Evolutionary conservation across 1,284 basidiomycete species (phyloP), one percentile per base, ranked within the genome.

Genomic region (Ganoderma leucocontextum): DNA sequence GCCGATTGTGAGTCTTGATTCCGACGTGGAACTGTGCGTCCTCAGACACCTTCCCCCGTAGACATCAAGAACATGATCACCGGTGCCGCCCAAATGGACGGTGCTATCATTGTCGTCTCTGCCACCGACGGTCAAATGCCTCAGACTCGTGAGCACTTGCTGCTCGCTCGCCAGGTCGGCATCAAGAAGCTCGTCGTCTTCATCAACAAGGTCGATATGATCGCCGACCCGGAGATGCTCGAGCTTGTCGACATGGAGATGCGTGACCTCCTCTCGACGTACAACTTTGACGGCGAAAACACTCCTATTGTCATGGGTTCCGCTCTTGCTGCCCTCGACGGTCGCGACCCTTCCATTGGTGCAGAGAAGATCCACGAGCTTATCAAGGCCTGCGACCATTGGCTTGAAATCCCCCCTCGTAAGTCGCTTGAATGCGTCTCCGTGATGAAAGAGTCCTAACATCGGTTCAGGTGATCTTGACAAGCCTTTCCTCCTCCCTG

Each of bases 181-280:
- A 95, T 99, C 81, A 97, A 98, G 85, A 96, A 94, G 82, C 90
- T 99, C 53, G 95, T 99, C 72, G 98, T 99, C 74, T 99, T 99
- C 87, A 97, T 99, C 82, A 99, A 99, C 93, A 98, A 99, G 85
- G 93, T 99, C 72, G 98, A 99, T 84, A 91, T 94, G 86, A 94
- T 99, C 70, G 90, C 94, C 73, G 98, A 99, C 87, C 89, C 91
- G 39, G 98, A 99, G 87, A 99, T 99, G 96, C 87, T 99, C 70
- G 96, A 99, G 85, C 93, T 99, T 68, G 98, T 99, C 72, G 98
- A 99, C 78, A 99, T 99, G 97, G 98, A 99, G 87, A 99, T 99
- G 93, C 92, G 98, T 68, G 98, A 99, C 79, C 86, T 99, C n/a
- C 89, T 99, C 60, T 85, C 90, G 35, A 92, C 92, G 36, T 97